phyloP scores from a whole-genome alignment of 2,329 filamentous ascomycete genomes.

The Kalaharituber pfeilii region DNA sequence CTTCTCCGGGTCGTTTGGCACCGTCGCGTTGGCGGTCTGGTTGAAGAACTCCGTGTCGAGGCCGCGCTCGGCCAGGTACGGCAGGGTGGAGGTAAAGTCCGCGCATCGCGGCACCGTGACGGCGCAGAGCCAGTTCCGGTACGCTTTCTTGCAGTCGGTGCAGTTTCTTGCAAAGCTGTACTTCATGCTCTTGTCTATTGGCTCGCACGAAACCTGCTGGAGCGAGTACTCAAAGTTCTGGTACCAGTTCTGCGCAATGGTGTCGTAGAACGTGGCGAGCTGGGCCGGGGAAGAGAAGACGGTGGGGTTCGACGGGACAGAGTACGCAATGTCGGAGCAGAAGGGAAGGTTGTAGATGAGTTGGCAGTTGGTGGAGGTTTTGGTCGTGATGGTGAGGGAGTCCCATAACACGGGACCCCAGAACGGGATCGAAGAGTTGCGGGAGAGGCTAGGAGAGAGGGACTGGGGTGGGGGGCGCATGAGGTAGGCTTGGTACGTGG shows the following conservation, averaged over 20 bases:
- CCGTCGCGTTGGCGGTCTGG: constrained; percentile 31
- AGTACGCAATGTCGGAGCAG: constrained; percentile 75
- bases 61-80: constrained; percentile 51
- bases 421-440: too few relatives aligned
- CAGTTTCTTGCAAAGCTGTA: constrained; percentile 72
- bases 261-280: constrained; percentile 61
- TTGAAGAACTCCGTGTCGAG: constrained; percentile 54
- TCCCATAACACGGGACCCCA: constrained; percentile 14
- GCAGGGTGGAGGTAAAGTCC: constrained; percentile 47
- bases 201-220: constrained; percentile 61
- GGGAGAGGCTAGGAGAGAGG: too few relatives aligned
- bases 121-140: constrained; percentile 90
- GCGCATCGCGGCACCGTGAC: constrained; percentile 85
- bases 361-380: constrained; percentile 58
- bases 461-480: constrained; percentile 35
- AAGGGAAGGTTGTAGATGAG: constrained; percentile 76
- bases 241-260: constrained; percentile 51
- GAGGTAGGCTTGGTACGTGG: constrained; percentile 55
- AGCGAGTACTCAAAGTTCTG: constrained; percentile 64
- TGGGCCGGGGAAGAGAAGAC: constrained; percentile 41
- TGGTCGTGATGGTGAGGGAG: constrained; percentile 12
- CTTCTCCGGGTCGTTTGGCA: constrained; percentile 3
- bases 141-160: constrained; percentile 56
- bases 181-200: constrained; percentile 47
- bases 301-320: constrained; percentile 63